Conservation (phyloP, 202 grass and related monocot genomes). For the Schoenoplectus triqueter region DNA sequence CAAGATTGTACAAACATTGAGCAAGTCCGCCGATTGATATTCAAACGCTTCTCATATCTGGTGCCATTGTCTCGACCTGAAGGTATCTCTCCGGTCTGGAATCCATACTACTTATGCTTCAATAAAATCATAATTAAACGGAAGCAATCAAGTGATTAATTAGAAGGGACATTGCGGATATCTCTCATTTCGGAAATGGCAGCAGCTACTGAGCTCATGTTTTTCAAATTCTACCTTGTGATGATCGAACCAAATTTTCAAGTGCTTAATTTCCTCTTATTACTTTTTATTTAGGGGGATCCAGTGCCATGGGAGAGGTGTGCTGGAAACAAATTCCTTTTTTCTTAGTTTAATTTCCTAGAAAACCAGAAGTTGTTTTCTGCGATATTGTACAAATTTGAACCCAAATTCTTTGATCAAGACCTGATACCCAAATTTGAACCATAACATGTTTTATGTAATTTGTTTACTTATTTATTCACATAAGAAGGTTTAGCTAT, state of each 20-base stretch:
- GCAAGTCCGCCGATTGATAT: conserved; percentile 61
- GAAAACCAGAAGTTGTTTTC: not conserved
- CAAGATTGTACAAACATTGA: not conserved
- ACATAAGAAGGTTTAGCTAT: not conserved
- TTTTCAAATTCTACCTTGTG: not conserved
- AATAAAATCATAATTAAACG: not conserved
- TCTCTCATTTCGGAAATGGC: not conserved
- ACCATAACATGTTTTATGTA: not conserved
- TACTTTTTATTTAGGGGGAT: conserved; percentile 51
- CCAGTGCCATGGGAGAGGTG: conserved; percentile 73
- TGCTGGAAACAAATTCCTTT: conserved; percentile 53
- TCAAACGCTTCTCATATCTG: conserved; percentile 70
- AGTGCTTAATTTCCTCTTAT: conserved; percentile 4
- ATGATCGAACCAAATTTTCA: not conserved
- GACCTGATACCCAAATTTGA: not conserved
- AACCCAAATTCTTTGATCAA: not conserved
- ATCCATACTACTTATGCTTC: not conserved
- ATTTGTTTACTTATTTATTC: not conserved
- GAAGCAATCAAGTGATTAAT: conserved; percentile 2
- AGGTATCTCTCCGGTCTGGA: conserved; percentile 36
- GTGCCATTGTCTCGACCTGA: conserved; percentile 72
- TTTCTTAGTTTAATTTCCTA: conserved; percentile 12
- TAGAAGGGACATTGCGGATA: not conserved
- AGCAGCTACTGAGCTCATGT: not conserved
- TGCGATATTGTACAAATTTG: not conserved